Conservation (phyloP, 2,329 filamentous ascomycete species). For the Teratosphaeria nubilosa region DNA sequence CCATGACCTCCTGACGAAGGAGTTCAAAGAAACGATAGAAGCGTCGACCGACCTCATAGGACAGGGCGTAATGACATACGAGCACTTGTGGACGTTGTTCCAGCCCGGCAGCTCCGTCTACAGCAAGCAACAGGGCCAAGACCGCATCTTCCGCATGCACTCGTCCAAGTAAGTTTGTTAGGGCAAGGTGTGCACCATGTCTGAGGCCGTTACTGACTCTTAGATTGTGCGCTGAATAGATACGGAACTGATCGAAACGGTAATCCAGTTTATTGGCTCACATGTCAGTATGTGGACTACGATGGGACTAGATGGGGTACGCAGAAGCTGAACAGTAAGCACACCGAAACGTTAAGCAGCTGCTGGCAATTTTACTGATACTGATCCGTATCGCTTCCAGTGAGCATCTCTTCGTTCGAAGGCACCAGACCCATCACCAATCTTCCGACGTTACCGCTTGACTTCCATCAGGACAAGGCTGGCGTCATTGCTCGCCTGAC, state of each 20-base stretch:
- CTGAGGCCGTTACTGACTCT: no score
- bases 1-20: slow-evolving; percentile 27
- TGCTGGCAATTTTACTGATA: no score
- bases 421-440: slow-evolving; percentile 35
- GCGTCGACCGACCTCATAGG: slow-evolving; percentile 28
- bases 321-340: slow-evolving; percentile 13
- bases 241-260: slow-evolving; percentile 26
- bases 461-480: slow-evolving; percentile 33
- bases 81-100: slow-evolving; percentile 27
- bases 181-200: no score
- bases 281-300: slow-evolving; percentile 24
- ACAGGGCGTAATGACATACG: slow-evolving; percentile 26
- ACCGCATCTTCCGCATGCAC: slow-evolving; percentile 26
- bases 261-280: slow-evolving; percentile 28
- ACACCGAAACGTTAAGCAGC: no score
- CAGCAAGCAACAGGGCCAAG: slow-evolving; percentile 27
- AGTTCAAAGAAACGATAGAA: slow-evolving; percentile 34
- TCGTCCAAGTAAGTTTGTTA: slow-evolving; percentile 6
- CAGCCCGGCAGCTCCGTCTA: slow-evolving; percentile 25
- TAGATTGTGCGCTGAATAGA: no score
- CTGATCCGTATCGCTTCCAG: no score
- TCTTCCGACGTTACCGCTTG: slow-evolving; percentile 35
- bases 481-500: slow-evolving; percentile 32
- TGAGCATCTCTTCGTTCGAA: slow-evolving; percentile 23
- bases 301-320: slow-evolving; percentile 30